Base-by-base conservation (phyloP, 768 basidiomycete species). In the Hypsizygus marmoreus region DNA sequence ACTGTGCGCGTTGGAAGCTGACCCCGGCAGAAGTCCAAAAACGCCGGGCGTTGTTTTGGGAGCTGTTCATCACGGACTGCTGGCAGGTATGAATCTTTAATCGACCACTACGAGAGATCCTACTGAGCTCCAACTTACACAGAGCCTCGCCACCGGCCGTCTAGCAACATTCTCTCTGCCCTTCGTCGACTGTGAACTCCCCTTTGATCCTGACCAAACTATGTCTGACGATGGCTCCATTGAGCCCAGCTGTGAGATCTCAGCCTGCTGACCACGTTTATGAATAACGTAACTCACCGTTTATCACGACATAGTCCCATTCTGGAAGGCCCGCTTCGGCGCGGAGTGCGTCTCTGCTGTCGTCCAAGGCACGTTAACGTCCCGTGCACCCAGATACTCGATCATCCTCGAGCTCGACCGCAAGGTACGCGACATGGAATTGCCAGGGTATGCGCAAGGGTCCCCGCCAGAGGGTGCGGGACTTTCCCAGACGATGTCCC, bases 101-200 rank as follows among this genome's bases (percentile, higher is more conserved):
- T 41, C 22, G 28, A 20, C 36, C 25, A 29, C 14, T 10, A 31
- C 13, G 12, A 30, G 20, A 39, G 11, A 46, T 43, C 39, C 26
- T 44, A n/a, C 5, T 47, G 26, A 14, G 33, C 13, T 37, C 28
- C 35, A 7, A 31, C 16, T 11, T 22, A 19, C n/a, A 6, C 50
- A 86, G 84, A 82, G 81, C 57, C 73, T 86, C 31, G 84, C 85
- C 2, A 87, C 84, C 11, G 86, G 86, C 9, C 76, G 84, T 32
- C 63, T 85, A 17, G 76, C 85, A 10, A 83, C 84, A 0, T 86
- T 86, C 54, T 80, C 84, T 5, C 66, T 86, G 3, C 82, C 83
- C 2, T 86, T 81, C 49, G 75, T 88, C n/a, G 85, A 88, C 55
- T 86, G 84, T 53, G 82, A 86, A 53, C 63, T 86, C 17, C 83